Evolutionary conservation across 1,139 yeast genomes (phyloP), one percentile per base, ranked within the genome.

Genomic region (Pichia sp.): DNA sequence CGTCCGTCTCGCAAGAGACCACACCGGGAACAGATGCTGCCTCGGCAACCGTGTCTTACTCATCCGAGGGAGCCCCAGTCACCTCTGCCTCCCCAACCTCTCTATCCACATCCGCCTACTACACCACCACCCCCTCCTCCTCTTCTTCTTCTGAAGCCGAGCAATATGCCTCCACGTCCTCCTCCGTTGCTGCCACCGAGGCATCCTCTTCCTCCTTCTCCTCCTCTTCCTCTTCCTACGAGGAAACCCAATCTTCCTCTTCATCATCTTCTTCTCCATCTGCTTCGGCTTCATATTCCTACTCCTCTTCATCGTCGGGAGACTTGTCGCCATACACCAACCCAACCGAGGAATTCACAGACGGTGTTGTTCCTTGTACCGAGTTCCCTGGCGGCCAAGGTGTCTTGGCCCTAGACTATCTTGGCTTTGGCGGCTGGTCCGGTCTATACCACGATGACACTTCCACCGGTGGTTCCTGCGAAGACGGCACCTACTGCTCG

Each of bases 371-470:
- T 68, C 71, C 78, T 58, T 93, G 99, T 77, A 73, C 81, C 58
- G 65, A 74, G 48, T 89, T 93, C 83, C 98, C 98, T 69, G 71
- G 84, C 31, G 96, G 96, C 60, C 81, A 89, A 67, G 98, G 98
- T 78, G 96, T 93, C 57, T 76, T 93, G 64, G 70, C 91, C 44
- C 74, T 91, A 51, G 87, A 86, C 73, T 85, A 89, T 84, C 47
- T 64, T 16, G 84, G 76, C 58, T 76, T 75, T 60, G 89, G 87
- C 63, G 93, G 93, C 58, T 86, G 80, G 82, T 76, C 93, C 47
- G 85, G 88, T 67, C 73, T 85, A 61, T 82, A 83, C 74, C 80
- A 80, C 66, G 13, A 74, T 63, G 87, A 86, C 65, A 82, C 89
- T 55, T 83, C 88, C 55, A 77, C 85, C 55, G 70, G 69, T 54